These are phyloP conservation scores for Magnolia changhungtana DNA, from an alignment of 164 flowering plant species.

Conservation along the genomic window DNA sequence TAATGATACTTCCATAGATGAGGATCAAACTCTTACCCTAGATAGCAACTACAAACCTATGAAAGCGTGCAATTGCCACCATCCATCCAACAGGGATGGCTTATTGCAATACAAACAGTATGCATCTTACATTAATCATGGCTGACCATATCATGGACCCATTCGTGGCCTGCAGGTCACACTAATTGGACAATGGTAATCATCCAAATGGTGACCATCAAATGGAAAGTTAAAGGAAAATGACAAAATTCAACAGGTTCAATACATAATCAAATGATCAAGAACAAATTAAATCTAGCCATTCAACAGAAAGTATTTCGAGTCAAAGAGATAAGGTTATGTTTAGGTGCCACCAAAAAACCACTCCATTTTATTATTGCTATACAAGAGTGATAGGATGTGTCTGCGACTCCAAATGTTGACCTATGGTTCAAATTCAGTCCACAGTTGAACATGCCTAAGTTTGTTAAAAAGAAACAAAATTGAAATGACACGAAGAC, in stretches of 20 bases:
- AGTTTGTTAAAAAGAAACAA: no score
- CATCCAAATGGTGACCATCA: not conserved
- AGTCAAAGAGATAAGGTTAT: no score
- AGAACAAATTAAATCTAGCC: not conserved
- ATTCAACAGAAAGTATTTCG: not conserved
- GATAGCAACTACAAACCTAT: not conserved
- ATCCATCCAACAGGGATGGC: not conserved
- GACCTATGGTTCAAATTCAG: no score
- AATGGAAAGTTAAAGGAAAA: not conserved
- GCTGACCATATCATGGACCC: not conserved
- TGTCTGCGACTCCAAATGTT: no score
- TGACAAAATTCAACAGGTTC: not conserved
- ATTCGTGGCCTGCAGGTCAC: not conserved
- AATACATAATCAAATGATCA: not conserved
- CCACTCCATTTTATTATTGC: no score
- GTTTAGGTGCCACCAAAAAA: no score
- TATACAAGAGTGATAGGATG: no score
- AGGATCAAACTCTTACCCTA: not conserved
- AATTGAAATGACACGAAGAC: no score
- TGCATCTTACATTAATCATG: no score
- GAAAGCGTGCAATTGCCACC: not conserved
- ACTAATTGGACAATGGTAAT: not conserved
- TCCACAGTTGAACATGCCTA: no score
- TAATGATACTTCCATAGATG: not conserved
- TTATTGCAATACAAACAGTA: no score